Evolutionary conservation across 2,329 filamentous ascomycete genomes (phyloP), one percentile per base, ranked within the genome.

Genomic region (Pseudogymnoascus sp.): DNA sequence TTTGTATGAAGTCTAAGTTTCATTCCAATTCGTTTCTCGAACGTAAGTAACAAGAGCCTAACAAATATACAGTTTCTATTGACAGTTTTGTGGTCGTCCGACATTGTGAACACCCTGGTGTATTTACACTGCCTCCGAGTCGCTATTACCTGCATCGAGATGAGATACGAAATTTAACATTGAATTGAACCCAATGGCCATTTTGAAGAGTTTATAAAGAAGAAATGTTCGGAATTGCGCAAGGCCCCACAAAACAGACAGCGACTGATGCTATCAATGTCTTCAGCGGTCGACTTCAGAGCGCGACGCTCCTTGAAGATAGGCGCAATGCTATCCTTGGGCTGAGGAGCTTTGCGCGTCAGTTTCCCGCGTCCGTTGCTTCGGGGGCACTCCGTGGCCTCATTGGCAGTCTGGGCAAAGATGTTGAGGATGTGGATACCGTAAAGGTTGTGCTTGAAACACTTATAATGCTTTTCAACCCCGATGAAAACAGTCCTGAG

Each of bases 361-460:
- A 95, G 65, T 97, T 93, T 70, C 95, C 94, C 37, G 95, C 95
- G 12, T 96, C 92, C 6, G 94, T 99, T 36, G 91, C 95, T 1
- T 97, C 92, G 3, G 92, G 92, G 39, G 90, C 92, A n/a, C 78
- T 99, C 58, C 84, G 93, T 65, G 90, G 89, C 62, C 80, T 99
- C 62, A 97, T 99, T 67, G 86, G 84, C 10, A 91, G 89, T 69
- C 78, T 99, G 60, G 85, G 85, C 67, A 92, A 91, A 72, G 94
- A 99, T 82, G 86, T 85, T 64, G 90, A 96, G 72, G 94, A 99
- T 81, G 88, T 96, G 63, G 94, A 99, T 74, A 99, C 95, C 4
- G 88, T 96, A 72, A 96, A 97, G 76, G 86, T 96, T 62, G 89
- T 96, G 64, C 81, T 99, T 66, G 94, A 99, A 82, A 99, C 95